These are phyloP conservation scores for Heracleum sosnowskyi DNA, from an alignment of 129 eudicot genomes.

Conservation along the genomic window DNA sequence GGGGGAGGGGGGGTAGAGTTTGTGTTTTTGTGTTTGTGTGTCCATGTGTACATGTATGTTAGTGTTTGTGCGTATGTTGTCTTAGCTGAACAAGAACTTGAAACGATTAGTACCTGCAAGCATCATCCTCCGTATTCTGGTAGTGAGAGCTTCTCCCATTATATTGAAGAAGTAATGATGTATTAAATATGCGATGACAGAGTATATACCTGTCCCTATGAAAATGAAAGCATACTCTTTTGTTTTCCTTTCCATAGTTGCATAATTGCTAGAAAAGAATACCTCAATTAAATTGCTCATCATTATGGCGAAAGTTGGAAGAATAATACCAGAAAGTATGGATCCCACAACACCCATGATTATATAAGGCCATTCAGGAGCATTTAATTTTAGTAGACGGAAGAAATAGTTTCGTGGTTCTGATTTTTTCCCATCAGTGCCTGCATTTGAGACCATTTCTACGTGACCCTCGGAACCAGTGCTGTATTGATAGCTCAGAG, in stretches of 20 bases:
- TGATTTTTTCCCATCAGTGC: constrained; percentile 57
- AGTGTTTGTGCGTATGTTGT: not conserved
- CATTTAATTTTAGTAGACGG: too few species aligned
- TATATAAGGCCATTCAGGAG: constrained; percentile 94
- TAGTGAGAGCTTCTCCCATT: constrained; percentile 93
- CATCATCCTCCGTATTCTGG: constrained; percentile 93
- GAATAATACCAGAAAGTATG: constrained; percentile 72
- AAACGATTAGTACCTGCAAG: constrained; percentile 54
- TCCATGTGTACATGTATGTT: not conserved
- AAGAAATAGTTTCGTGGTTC: too few species aligned
- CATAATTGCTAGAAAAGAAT: constrained; percentile 58
- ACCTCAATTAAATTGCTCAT: constrained; percentile 98
- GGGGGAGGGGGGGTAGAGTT: not conserved
- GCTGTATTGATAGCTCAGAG: constrained; percentile 73
- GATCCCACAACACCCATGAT: constrained; percentile 89
- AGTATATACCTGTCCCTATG: constrained; percentile 80
- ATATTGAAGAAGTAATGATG: constrained; percentile 94
- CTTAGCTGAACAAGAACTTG: not conserved
- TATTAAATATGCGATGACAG: constrained; percentile 79
- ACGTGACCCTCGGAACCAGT: constrained; percentile 81
- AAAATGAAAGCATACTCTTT: too few species aligned
- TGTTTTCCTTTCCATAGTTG: constrained; percentile 77
- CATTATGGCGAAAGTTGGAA: constrained; percentile 86
- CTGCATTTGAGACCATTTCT: constrained; percentile 82
- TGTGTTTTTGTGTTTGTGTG: not conserved